A percentile compares a stretch with the other conserved stretches of the same genome.
Evolutionary conservation across 192 early-diverging fungal species (phyloP).

Genomic region (Geranomyces michiganensis): DNA sequence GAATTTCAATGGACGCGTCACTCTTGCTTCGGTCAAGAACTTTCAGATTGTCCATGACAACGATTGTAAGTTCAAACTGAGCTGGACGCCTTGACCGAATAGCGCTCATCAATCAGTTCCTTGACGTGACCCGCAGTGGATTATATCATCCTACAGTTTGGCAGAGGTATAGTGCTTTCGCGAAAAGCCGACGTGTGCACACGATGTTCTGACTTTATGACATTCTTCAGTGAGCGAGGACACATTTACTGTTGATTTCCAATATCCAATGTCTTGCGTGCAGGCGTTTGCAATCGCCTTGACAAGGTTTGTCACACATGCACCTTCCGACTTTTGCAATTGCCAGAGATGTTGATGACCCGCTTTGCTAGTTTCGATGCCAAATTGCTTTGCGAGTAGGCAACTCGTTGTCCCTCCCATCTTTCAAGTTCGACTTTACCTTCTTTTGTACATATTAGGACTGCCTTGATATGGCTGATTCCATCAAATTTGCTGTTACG

Average conservation of each 20-base stretch:
- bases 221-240: conserved; percentile 54
- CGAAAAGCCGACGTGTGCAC: background rate
- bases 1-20: conserved; percentile 92
- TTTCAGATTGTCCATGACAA: conserved; percentile 95
- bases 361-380: conserved; percentile 67
- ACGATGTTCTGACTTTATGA: too few relatives aligned
- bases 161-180: conserved; percentile 52
- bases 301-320: conserved; percentile 58
- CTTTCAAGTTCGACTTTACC: too few relatives aligned
- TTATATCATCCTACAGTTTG: conserved; percentile 95
- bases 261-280: conserved; percentile 86
- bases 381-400: conserved; percentile 85
- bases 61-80: conserved; percentile 53
- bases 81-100: background rate
- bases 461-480: too few relatives aligned
- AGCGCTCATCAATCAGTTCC: background rate
- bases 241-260: conserved; percentile 86
- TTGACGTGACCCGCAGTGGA: conserved; percentile 64
- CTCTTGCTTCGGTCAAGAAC: conserved; percentile 91
- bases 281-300: conserved; percentile 90
- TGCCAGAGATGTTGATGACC: background rate
- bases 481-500: too few relatives aligned
- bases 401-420: background rate
- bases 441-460: too few relatives aligned
- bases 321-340: background rate